phyloP scores from a whole-genome alignment of 495 filamentous ascomycete species.

The Penicillium diatomitis region DNA sequence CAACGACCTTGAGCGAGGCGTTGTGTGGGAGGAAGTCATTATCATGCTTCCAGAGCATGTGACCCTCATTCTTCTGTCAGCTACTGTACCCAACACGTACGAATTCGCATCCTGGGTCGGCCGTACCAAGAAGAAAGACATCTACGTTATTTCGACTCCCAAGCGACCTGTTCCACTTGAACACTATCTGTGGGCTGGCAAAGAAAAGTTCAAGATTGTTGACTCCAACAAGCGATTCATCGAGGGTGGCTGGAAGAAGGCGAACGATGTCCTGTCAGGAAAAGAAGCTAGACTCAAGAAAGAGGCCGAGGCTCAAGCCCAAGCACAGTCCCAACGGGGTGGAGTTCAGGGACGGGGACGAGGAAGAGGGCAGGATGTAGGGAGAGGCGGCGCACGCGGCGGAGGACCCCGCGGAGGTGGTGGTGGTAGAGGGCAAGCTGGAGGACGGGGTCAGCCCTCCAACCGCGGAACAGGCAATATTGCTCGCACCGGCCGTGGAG shows the following conservation, averaged over 20 bases:
- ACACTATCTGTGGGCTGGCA: conserved; percentile 91
- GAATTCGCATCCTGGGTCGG: conserved; percentile 99
- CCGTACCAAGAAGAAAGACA: conserved; percentile 95
- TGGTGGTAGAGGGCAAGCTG: conserved; percentile 39
- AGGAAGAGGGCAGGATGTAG: conserved; percentile 17
- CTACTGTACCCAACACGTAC: conserved; percentile 93
- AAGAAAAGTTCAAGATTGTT: conserved; percentile 89
- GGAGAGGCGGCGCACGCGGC: conserved; percentile 20
- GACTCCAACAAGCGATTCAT: conserved; percentile 84
- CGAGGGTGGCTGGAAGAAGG: conserved; percentile 89
- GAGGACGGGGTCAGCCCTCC: conserved; percentile 46
- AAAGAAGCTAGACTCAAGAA: conserved; percentile 59
- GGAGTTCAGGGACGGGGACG: conserved; percentile 39
- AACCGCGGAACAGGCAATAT: conserved; percentile 72
- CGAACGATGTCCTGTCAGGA: conserved; percentile 71
- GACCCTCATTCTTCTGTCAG: conserved; percentile 87
- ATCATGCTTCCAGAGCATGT: conserved; percentile 99
- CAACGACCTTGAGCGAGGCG: conserved; percentile 92
- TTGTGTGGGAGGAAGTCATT: conserved; percentile 99
- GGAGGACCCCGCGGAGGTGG: conserved; percentile 18
- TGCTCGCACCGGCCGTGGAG: conserved; percentile 75
- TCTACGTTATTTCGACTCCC: conserved; percentile 95
- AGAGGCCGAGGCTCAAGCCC: conserved; percentile 37
- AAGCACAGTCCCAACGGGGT: conserved; percentile 43
- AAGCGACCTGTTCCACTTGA: conserved; percentile 93